Conservation (phyloP, 2,329 filamentous ascomycete species). For the Exophiala phaeomuriformis region DNA sequence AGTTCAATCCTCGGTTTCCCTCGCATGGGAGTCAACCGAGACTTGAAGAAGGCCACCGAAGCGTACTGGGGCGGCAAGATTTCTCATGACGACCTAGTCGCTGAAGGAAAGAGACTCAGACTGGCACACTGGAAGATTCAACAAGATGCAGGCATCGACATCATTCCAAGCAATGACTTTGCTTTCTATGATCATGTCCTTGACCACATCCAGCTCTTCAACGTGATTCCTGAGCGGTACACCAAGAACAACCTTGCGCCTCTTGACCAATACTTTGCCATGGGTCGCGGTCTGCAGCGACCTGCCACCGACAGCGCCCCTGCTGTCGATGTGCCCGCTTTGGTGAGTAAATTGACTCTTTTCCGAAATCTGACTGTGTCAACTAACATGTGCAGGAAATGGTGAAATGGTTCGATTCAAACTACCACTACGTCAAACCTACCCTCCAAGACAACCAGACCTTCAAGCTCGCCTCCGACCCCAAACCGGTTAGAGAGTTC, state of each 20-base stretch:
- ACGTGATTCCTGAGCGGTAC: constrained; percentile 88
- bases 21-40: constrained; percentile 95
- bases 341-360: constrained; percentile 53
- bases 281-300: constrained; percentile 98
- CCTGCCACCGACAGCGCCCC: constrained; percentile 47
- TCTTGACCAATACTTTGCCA: constrained; percentile 97
- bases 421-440: constrained; percentile 99
- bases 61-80: constrained; percentile 96
- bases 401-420: constrained; percentile 99
- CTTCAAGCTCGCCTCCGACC: constrained; percentile 79
- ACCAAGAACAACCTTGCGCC: constrained; percentile 77
- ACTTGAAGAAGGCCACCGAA: constrained; percentile 99
- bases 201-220: constrained; percentile 96
- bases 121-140: constrained; percentile 99
- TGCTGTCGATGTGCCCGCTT: constrained; percentile 74
- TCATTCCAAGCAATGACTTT: constrained; percentile 99
- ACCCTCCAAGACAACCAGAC: constrained; percentile 94
- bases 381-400: constrained; percentile 58
- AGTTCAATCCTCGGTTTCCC: constrained; percentile 91
- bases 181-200: constrained; percentile 97
- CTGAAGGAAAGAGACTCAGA: constrained; percentile 94
- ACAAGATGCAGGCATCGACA: constrained; percentile 93
- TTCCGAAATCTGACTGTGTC: too few species aligned
- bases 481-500: constrained; percentile 93
- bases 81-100: constrained; percentile 80